Percentiles rank a stretch among this genome's conserved stretches.
Evolutionary conservation across 805 yeast species (phyloP).

Genomic region (Danielia reshetovae): DNA sequence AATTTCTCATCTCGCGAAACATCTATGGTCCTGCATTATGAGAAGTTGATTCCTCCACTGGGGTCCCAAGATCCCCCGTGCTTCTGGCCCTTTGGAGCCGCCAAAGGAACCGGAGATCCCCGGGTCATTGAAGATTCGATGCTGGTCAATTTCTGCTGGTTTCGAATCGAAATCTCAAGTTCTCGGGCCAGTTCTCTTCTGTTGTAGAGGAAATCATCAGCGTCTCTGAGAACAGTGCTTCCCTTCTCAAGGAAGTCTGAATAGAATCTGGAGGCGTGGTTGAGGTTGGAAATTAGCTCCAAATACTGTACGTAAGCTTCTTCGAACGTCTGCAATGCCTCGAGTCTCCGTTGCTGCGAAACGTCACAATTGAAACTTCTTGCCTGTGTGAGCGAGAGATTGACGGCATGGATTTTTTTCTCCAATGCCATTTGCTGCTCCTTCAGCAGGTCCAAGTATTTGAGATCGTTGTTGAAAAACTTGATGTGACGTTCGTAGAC

Average conservation of each 20-base stretch:
- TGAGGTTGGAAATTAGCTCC: conserved; percentile 56
- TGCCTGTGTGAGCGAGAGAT: conserved; percentile 10
- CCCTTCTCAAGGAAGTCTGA: conserved; percentile 51
- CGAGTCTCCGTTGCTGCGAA: conserved; percentile 38
- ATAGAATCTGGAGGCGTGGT: conserved; percentile 71
- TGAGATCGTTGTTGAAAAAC: conserved; percentile 48
- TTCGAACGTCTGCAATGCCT: conserved; percentile 50
- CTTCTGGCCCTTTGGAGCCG: conserved; percentile 10
- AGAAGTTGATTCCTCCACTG: conserved; percentile 7
- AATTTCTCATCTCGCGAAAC: background rate
- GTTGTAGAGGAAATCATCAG: conserved; percentile 48
- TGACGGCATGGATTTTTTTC: conserved; percentile 14
- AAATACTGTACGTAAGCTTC: conserved; percentile 46
- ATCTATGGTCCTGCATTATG: conserved; percentile 1
- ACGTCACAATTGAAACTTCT: conserved; percentile 9
- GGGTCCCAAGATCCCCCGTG: conserved; percentile 5
- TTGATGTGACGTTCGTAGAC: conserved; percentile 41
- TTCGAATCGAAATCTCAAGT: conserved; percentile 31
- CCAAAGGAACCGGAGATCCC: conserved; percentile 5
- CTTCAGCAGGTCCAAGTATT: conserved; percentile 38
- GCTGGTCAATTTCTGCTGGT: conserved; percentile 10
- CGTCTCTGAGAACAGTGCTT: conserved; percentile 40
- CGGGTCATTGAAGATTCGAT: conserved; percentile 12
- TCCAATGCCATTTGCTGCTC: conserved; percentile 22
- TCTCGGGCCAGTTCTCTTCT: conserved; percentile 53